Percentiles rank a stretch among this genome's conserved stretches.
Evolutionary conservation across 495 filamentous ascomycete genomes (phyloP).

Genomic region (Astrothelium macrocarpum): DNA sequence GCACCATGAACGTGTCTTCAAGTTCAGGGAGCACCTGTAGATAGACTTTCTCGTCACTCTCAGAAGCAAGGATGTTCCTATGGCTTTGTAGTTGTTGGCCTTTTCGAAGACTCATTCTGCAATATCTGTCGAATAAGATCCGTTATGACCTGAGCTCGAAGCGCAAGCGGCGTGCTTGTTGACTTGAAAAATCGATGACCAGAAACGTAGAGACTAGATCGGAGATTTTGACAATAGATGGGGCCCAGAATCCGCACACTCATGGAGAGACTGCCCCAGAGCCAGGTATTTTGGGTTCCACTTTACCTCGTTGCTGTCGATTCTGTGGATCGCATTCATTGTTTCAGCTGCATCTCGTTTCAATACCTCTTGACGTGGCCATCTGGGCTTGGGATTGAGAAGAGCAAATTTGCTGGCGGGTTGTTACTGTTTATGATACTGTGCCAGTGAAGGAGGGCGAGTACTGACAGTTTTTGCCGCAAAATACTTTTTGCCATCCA

Average conservation of each 20-base stretch:
- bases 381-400: background rate
- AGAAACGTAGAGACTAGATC: constrained; percentile 40
- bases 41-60: too few species aligned
- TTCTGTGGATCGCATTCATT: background rate
- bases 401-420: constrained; percentile 4
- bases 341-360: background rate
- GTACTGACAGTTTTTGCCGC: background rate
- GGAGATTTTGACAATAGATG: constrained; percentile 23
- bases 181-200: constrained; percentile 19
- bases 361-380: background rate
- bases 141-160: constrained; percentile 31
- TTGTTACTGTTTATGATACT: background rate
- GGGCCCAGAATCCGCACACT: background rate
- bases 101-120: constrained; percentile 29
- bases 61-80: constrained; percentile 29
- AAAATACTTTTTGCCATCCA: background rate
- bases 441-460: background rate
- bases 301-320: constrained; percentile 5
- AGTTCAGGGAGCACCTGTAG: too few species aligned
- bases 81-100: constrained; percentile 26
- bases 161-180: constrained; percentile 29
- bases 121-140: constrained; percentile 29
- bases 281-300: constrained; percentile 1
- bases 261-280: background rate
- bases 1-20: too few species aligned